phyloP scores from a whole-genome alignment of 106 monocot genomes.

The Platanthera zijinensis region DNA sequence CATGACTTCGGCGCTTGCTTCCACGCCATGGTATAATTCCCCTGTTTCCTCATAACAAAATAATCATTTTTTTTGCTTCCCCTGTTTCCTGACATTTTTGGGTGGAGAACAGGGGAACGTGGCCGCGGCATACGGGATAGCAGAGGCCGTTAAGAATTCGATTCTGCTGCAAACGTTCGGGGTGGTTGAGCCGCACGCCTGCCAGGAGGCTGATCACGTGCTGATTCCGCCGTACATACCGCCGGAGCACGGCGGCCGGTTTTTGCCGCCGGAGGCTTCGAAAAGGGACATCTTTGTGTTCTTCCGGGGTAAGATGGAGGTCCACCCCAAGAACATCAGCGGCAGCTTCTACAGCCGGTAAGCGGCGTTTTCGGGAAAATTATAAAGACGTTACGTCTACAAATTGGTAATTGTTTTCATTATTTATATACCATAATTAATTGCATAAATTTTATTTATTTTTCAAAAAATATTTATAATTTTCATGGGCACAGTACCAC shows the following conservation, averaged over 20 bases:
- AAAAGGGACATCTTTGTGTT: conserved; percentile 66
- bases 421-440: too few relatives aligned
- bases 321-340: conserved; percentile 92
- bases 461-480: too few relatives aligned
- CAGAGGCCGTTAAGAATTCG: conserved; percentile 45
- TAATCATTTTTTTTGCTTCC: not conserved
- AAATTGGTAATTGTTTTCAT: too few relatives aligned
- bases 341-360: conserved; percentile 87
- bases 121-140: conserved; percentile 65
- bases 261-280: conserved; percentile 22
- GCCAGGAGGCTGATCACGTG: conserved; percentile 78
- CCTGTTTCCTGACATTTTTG: not conserved
- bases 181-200: conserved; percentile 37
- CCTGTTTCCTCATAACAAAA: too few relatives aligned
- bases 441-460: too few relatives aligned
- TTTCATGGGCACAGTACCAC: too few relatives aligned
- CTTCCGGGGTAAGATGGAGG: conserved; percentile 97
- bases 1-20: conserved; percentile 96
- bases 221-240: conserved; percentile 77
- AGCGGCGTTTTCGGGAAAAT: too few relatives aligned
- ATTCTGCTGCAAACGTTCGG: conserved; percentile 89
- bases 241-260: conserved; percentile 17
- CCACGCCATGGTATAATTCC: conserved; percentile 58
- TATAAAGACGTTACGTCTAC: too few relatives aligned
- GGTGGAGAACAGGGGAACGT: conserved; percentile 41